phyloP scores from a whole-genome alignment of 2,329 filamentous ascomycete species.

The Ceratocystis albifundus region DNA sequence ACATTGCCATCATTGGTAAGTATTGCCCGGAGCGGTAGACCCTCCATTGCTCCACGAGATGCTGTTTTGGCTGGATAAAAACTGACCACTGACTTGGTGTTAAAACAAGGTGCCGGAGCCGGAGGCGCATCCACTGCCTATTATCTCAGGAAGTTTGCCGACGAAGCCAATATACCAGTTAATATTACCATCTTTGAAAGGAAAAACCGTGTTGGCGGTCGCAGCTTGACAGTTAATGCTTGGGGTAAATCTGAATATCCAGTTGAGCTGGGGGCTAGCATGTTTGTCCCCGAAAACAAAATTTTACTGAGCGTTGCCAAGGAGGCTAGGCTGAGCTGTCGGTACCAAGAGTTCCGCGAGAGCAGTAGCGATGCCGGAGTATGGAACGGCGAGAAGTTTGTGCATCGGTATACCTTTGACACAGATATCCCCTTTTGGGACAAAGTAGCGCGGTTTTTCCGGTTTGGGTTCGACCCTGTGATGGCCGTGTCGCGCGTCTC shows the following conservation, averaged over 20 bases:
- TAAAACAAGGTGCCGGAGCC: constrained; percentile 63
- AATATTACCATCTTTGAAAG: constrained; percentile 86
- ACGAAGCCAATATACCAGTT: constrained; percentile 46
- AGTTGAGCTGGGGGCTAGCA: constrained; percentile 80
- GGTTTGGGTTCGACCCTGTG: constrained; percentile 70
- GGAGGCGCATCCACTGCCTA: constrained; percentile 81
- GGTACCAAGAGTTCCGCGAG: constrained; percentile 35
- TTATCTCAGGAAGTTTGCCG: constrained; percentile 61
- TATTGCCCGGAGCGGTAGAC: neutral
- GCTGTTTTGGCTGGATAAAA: neutral
- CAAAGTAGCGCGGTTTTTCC: constrained; percentile 49
- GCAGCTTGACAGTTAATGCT: constrained; percentile 71
- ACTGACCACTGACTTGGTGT: constrained; percentile 12
- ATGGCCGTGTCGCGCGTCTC: constrained; percentile 62
- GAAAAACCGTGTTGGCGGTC: constrained; percentile 65
- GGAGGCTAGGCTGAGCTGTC: constrained; percentile 55
- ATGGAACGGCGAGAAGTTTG: constrained; percentile 68
- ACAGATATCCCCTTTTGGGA: neutral
- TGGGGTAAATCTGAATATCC: constrained; percentile 56
- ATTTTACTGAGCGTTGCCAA: constrained; percentile 66
- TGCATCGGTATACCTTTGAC: neutral
- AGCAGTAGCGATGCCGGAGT: constrained; percentile 48
- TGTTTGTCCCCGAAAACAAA: constrained; percentile 75
- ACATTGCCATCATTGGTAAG: constrained; percentile 29
- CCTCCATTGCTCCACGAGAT: neutral